A percentile compares a stretch with the other conserved stretches of the same genome.
These are phyloP conservation scores for Rutstroemia sp. DNA, from an alignment of 2,329 filamentous ascomycete genomes.

Conservation along the genomic window DNA sequence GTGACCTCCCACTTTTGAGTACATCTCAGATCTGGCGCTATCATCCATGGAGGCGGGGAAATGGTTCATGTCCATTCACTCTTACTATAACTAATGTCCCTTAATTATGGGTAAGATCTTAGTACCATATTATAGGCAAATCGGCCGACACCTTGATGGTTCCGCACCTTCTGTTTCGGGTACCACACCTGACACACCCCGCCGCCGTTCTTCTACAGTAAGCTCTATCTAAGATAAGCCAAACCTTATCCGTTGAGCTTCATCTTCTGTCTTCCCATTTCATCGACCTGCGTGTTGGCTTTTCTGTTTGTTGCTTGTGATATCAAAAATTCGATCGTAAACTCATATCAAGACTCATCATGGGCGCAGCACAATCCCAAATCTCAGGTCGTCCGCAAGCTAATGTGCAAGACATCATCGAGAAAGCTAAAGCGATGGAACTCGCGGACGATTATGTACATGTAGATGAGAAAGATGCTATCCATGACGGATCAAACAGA, in stretches of 20 bases:
- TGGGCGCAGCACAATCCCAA: background rate
- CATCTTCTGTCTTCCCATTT: background rate
- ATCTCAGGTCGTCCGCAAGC: background rate
- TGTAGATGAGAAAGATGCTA: conserved; percentile 30
- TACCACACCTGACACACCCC: background rate
- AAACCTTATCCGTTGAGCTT: too few relatives aligned
- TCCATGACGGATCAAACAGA: background rate
- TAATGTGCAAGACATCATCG: background rate
- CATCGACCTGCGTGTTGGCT: background rate
- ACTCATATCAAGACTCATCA: background rate
- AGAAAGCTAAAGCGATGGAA: background rate
- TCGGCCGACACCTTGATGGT: background rate
- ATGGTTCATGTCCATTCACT: background rate
- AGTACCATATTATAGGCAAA: too few relatives aligned
- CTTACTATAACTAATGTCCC: too few relatives aligned
- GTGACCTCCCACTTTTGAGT: too few relatives aligned
- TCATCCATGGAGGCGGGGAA: background rate
- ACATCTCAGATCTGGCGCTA: too few relatives aligned
- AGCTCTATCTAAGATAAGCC: background rate
- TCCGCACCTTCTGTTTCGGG: background rate
- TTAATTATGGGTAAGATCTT: too few relatives aligned
- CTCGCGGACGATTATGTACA: conserved; percentile 39
- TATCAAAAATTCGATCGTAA: background rate
- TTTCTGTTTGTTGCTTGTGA: background rate
- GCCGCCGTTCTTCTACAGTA: background rate